Evolutionary conservation across 768 basidiomycete genomes (phyloP), one percentile per base, ranked within the genome.

Genomic region (Ramaria rubella): DNA sequence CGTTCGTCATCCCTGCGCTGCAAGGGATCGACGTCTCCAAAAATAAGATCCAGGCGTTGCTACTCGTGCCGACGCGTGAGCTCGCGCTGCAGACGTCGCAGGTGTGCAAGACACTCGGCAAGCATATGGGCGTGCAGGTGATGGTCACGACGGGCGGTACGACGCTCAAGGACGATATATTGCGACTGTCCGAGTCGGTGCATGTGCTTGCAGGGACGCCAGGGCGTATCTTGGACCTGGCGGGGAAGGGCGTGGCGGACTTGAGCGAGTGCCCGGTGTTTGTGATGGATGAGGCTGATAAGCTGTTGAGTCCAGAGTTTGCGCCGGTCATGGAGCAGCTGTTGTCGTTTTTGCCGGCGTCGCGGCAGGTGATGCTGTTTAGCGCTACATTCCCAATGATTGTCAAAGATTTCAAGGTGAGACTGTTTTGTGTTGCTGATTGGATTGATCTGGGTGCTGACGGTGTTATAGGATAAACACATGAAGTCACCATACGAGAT

Each of bases 121-220:
- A 97, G 69, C 95, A 99, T 66, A 87, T 97, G 82, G 86, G 83
- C 52, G 68, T 92, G 30, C 90, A 98, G 73, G 92, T 99, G 70
- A 99, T 99, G 95, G 96, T 98, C 52, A 96, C 96, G 54, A 99
- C 96, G 0, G 95, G 95, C 55, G 95, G 95, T 19, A 98, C 96
- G 3, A 96, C 94, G 19, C 82, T 99, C 66, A 93, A 95, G 72
- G 95, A 99, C 72, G 95, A 99, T 70, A 98, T 98, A 70, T 75
- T 99, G 64, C 87, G 95, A 51, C 72, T 99, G 51, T 81, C 83
- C 19, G 92, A 97, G 70, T 68, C 81, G 5, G 95, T 99, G 2
- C 95, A 99, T 69, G 87, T 99, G 51, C 86, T 99, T 50, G 95
- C 97, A 59, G 95, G 95, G 52, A 99, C 95, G 2, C 95, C 95